These are phyloP conservation scores for Penicillium goetzii DNA, from an alignment of 495 filamentous ascomycete genomes.

Conservation along the genomic window DNA sequence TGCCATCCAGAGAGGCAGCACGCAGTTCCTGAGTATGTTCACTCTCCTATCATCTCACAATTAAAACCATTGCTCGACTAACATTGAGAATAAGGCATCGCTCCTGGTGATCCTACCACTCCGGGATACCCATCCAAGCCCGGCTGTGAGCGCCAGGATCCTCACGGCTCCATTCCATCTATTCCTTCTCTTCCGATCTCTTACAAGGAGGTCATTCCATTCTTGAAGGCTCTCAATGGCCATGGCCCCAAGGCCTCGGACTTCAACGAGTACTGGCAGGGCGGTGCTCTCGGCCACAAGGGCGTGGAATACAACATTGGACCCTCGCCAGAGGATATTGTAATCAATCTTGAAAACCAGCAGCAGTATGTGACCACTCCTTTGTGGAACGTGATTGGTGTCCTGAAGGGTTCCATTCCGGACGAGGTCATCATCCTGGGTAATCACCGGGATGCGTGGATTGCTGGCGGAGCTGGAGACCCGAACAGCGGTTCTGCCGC, in stretches of 20 bases:
- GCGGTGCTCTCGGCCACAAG: slow-evolving; percentile 75
- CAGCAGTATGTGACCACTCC: slow-evolving; percentile 90
- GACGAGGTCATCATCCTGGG: slow-evolving; percentile 92
- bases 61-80: background rate
- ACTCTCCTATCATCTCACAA: background rate
- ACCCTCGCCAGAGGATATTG: slow-evolving; percentile 74
- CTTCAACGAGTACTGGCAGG: slow-evolving; percentile 73
- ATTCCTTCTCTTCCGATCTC: slow-evolving; percentile 95
- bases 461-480: slow-evolving; percentile 82
- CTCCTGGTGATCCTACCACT: slow-evolving; percentile 77
- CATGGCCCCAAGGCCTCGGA: slow-evolving; percentile 78
- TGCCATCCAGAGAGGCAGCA: slow-evolving; percentile 90
- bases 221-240: slow-evolving; percentile 87
- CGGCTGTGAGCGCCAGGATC: slow-evolving; percentile 76
- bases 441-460: slow-evolving; percentile 95
- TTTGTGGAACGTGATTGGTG: slow-evolving; percentile 92
- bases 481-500: slow-evolving; percentile 89
- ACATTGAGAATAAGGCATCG: slow-evolving; percentile 51
- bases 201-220: slow-evolving; percentile 80
- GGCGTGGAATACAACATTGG: slow-evolving; percentile 92
- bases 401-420: slow-evolving; percentile 86
- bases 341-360: slow-evolving; percentile 81
- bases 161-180: slow-evolving; percentile 68
- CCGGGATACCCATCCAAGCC: slow-evolving; percentile 94
- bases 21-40: slow-evolving; percentile 73